Evolutionary conservation across 2,329 filamentous ascomycete species (phyloP), one percentile per base, ranked within the genome.

Genomic region (Aspergillus fijiensis): DNA sequence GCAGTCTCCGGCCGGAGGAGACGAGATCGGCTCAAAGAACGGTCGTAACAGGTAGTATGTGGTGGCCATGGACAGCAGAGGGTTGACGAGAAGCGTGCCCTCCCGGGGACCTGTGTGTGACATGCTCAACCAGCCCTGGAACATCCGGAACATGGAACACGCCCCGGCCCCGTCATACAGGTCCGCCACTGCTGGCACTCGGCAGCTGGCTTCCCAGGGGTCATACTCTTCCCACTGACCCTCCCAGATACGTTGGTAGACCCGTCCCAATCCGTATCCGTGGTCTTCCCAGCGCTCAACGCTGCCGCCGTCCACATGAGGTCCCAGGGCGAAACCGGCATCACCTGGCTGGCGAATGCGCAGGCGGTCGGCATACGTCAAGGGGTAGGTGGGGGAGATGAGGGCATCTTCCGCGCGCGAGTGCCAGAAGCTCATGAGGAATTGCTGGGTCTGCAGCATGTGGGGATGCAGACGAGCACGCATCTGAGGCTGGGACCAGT

Each of bases 51-150:
- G 19, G 25, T 49, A 49, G 19, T 49, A 49, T 23, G 47, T 5
- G 3, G 47, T 49, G 11, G 47, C 47, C 47, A 49, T 49, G 47
- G 47, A 49, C 21, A 49, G 10, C 4, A 49, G 11, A 5, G 47
- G 47, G 6, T 49, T 49, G 47, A 49, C 19, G 11, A 49, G 19
- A n/a, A 49, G 25, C 2, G 47, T 49, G 19, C 47, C 47, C 19
- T 49, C 47, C 10, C 25, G 21, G n/a, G 47, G 47, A 49, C 47
- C 47, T 4, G 19, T 52, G 4, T 78, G 76, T 62, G 87, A 90
- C 81, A 96, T 86, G 60, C 63, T 48, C 57, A 96, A 73, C 92
- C 92, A 96, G 27, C 91, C 91, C 76, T 96, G 92, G 72, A 89
- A 92, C 82, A 90, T 88, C 49, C 92, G 84, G 76, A 95, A 94